Evolutionary conservation across 2,329 filamentous ascomycete genomes (phyloP).

Genomic region (Diaporthe sp.): DNA sequence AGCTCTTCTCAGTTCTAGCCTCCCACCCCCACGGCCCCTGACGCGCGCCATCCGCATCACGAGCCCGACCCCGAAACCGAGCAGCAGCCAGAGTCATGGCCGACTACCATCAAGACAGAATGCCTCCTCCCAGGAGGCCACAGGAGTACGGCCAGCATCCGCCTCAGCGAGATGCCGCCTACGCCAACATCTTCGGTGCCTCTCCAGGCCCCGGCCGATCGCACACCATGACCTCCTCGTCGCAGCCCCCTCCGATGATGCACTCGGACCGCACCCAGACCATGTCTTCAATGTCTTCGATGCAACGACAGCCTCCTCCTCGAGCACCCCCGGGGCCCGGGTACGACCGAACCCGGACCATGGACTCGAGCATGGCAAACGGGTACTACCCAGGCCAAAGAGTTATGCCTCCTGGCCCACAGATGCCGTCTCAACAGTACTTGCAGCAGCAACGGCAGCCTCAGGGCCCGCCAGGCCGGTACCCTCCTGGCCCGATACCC

Average conservation of each 20-base stretch:
- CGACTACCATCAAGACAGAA: conserved; percentile 70
- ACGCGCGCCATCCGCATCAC: conserved; percentile 35
- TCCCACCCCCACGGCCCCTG: conserved; percentile 32
- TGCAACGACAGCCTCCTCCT: conserved; percentile 76
- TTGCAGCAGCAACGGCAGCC: conserved; percentile 60
- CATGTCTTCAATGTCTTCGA: conserved; percentile 72
- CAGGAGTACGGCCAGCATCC: conserved; percentile 40
- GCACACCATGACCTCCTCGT: conserved; percentile 92
- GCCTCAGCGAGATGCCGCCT: conserved; percentile 84
- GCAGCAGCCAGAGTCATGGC: conserved; percentile 61
- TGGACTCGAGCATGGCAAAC: conserved; percentile 60
- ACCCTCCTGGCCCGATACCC: conserved; percentile 63
- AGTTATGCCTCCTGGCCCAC: conserved; percentile 63
- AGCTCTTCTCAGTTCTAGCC: conserved; percentile 39
- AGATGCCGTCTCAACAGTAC: conserved; percentile 61
- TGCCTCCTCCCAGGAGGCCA: conserved; percentile 55
- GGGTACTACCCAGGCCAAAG: conserved; percentile 69
- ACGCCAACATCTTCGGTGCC: conserved; percentile 94
- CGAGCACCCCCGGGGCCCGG: conserved; percentile 59
- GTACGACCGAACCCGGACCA: conserved; percentile 57
- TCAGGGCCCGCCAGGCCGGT: conserved; percentile 55
- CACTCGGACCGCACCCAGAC: conserved; percentile 82
- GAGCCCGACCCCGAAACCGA: conserved; percentile 42
- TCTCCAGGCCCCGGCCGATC: conserved; percentile 89
- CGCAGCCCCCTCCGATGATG: conserved; percentile 63